A percentile compares a stretch with the other conserved stretches of the same genome.
These are phyloP conservation scores for Neurospora sp. DNA, from an alignment of 495 filamentous ascomycete species.

Conservation along the genomic window DNA sequence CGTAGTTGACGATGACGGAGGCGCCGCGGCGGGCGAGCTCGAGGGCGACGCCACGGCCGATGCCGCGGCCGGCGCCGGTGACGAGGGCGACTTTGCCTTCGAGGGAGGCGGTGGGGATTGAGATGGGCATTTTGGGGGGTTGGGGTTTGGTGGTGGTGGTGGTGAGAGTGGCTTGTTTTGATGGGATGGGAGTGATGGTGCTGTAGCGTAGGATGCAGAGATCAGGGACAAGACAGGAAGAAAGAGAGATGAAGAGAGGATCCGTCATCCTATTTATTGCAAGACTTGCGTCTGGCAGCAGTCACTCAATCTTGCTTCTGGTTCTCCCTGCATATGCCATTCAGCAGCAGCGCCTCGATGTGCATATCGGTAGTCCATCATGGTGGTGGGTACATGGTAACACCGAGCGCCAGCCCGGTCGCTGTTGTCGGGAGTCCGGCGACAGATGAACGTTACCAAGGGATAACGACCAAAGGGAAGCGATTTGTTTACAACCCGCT, in stretches of 20 bases:
- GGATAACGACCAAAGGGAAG: neutral
- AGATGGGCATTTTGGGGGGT: slow-evolving; percentile 18
- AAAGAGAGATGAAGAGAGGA: neutral
- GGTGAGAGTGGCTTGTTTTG: neutral
- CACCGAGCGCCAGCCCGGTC: neutral
- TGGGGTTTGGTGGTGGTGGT: neutral
- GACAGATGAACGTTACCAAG: neutral
- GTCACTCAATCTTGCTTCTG: neutral
- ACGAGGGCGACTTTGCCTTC: slow-evolving; percentile 63
- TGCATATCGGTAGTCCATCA: neutral
- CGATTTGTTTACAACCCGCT: neutral
- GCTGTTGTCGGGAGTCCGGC: neutral
- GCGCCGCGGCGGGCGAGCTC: slow-evolving; percentile 66
- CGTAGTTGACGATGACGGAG: slow-evolving; percentile 70
- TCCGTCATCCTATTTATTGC: neutral
- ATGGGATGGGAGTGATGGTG: neutral
- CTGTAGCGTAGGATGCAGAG: neutral
- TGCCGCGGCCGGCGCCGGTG: slow-evolving; percentile 62
- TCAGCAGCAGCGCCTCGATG: neutral
- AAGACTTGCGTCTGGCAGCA: neutral
- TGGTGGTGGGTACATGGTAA: neutral
- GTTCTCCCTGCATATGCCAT: neutral
- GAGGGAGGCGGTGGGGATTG: slow-evolving; percentile 30
- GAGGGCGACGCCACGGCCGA: slow-evolving; percentile 64
- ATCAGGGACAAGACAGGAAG: neutral